Percentiles rank a stretch among this genome's conserved stretches.
Evolutionary conservation across 2,329 filamentous ascomycete species (phyloP).

Genomic region (Fusarium algeriense): DNA sequence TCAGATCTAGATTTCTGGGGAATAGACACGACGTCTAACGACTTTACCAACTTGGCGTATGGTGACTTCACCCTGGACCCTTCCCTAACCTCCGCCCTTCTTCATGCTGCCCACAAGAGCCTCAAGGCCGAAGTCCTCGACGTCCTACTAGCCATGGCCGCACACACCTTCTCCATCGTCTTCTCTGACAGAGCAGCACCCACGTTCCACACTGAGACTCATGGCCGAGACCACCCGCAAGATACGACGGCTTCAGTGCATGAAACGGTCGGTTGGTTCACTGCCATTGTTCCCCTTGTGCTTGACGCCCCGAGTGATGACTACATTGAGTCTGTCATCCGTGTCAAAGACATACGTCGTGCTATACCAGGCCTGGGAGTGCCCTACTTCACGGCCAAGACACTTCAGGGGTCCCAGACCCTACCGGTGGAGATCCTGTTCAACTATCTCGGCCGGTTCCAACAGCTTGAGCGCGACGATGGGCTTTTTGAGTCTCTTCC

Average conservation of each 20-base stretch:
- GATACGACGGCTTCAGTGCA: not conserved
- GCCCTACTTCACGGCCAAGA: conserved; percentile 1
- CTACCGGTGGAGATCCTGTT: not conserved
- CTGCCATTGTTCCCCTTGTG: not conserved
- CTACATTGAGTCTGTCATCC: not conserved
- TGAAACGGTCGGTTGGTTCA: conserved; percentile 6
- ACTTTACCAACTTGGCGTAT: not conserved
- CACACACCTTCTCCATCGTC: not conserved
- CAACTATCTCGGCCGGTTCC: conserved; percentile 1
- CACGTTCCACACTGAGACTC: not conserved
- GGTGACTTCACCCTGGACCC: not conserved
- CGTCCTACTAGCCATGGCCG: not conserved
- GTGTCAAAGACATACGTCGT: not conserved
- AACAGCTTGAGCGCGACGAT: conserved; percentile 1
- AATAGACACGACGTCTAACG: not conserved
- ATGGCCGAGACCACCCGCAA: not conserved
- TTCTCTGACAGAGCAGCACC: not conserved
- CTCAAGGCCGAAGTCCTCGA: not conserved
- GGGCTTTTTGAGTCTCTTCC: not conserved
- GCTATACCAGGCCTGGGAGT: not conserved
- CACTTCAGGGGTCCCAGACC: not conserved
- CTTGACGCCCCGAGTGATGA: not conserved
- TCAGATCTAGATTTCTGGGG: not conserved
- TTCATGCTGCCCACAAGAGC: not conserved
- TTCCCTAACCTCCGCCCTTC: not conserved